Evolutionary conservation across 139 green algal species (phyloP), one percentile per base, ranked within the genome.

Genomic region (Picochlorum sp.): DNA sequence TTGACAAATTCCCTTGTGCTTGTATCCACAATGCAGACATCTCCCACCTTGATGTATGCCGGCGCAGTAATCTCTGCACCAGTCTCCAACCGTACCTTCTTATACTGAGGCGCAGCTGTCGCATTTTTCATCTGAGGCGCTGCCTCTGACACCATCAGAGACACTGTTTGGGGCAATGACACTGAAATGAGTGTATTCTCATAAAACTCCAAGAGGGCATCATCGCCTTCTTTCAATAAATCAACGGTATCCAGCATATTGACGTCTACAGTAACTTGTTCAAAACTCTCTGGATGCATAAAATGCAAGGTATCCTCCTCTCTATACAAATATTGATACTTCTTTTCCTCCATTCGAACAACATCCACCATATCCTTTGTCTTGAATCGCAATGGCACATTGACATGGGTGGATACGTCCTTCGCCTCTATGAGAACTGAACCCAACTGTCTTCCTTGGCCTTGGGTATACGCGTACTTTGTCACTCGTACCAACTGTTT

Each of bases 381-480:
- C 2, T 73, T 62, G 15, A 62, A 28, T 37, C 65, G 62, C 10
- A 67, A 45, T 15, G 60, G 63, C 28, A 71, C 63, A 62, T 81
- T 81, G 55, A 21, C 13, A 38, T 70, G 62, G n/a, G 44, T 66
- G 4, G 65, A 45, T 2, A 82, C n/a, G 41, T 82, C 73, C 5
- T 73, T 71, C 51, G 80, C 54, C 67, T 82, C 73, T 31, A 82
- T n/a, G 51, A 78, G 67, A 41, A 82, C 68, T 49, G 72, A 74
- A 9, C 73, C 73, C n/a, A 81, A 64, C 57, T 82, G 76, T 20
- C 76, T 60, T 4, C 59, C 72, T 44, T 58, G 34, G 13, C 70
- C 70, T 28, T 77, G 70, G 0, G 65, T 68, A 47, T 77, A 58
- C 9, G 24, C 4, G 24, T 73, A 49, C 26, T 72, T 77, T 3